Conservation (phyloP, 1,139 yeast genomes). For the Blastobotrys indianensis region DNA sequence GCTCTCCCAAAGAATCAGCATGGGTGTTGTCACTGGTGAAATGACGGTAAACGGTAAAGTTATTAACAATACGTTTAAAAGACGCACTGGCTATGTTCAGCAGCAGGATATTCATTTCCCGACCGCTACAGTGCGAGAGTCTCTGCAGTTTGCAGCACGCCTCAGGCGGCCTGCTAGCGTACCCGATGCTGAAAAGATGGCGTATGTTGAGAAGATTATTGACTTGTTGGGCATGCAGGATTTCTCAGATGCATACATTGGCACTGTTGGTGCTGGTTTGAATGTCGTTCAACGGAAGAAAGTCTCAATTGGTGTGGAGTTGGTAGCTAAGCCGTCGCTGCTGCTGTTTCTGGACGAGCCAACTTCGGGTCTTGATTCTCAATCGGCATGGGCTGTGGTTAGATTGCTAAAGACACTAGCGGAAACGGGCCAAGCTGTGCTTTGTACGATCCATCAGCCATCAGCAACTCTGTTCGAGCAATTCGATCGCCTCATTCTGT, state of each 20-base stretch:
- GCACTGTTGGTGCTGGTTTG: constrained; percentile 52
- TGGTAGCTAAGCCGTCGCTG: constrained; percentile 77
- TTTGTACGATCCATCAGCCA: constrained; percentile 78
- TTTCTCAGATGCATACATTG: constrained; percentile 56
- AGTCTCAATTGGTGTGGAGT: constrained; percentile 77
- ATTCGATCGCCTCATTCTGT: constrained; percentile 63
- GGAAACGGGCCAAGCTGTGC: constrained; percentile 69
- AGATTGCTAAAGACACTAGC: constrained; percentile 66
- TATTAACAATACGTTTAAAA: constrained; percentile 46
- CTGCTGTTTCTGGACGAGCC: constrained; percentile 82
- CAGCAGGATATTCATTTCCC: constrained; percentile 57
- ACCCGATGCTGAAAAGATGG: constrained; percentile 44
- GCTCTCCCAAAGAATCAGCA: constrained; percentile 50
- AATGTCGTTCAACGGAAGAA: constrained; percentile 82
- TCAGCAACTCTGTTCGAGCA: constrained; percentile 67
- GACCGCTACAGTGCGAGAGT: constrained; percentile 54
- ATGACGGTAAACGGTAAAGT: constrained; percentile 53
- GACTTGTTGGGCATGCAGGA: constrained; percentile 48
- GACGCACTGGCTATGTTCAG: constrained; percentile 58
- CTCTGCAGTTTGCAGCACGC: constrained; percentile 52
- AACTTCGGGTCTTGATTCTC: constrained; percentile 84
- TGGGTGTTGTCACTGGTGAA: constrained; percentile 56
- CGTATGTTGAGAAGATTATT: constrained; percentile 52
- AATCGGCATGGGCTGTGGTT: constrained; percentile 79
- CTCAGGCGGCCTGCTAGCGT: constrained; percentile 47